Base-by-base conservation (phyloP, 2,329 filamentous ascomycete species). In the Elsinoe batatas region DNA sequence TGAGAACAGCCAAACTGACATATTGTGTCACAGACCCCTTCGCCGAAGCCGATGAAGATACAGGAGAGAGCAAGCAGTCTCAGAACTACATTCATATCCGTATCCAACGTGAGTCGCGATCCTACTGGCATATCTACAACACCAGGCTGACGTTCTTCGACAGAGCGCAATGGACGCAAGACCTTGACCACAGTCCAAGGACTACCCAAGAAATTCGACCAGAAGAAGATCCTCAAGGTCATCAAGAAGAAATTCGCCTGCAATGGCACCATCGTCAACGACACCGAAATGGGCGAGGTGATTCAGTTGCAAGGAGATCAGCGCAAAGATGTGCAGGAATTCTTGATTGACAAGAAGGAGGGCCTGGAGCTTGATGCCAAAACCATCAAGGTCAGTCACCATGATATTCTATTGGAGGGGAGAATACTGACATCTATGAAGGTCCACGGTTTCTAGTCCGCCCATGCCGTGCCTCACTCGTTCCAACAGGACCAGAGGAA, bases 241-340 rank as follows among this genome's bases (percentile, higher is more conserved):
- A 95, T 97, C 81, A 97, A 97, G 85, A 97, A 97, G 84, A 93
- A 95, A 74, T 97, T 97, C 71, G 91, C 93, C 75, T 97, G 91
- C 88, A 97, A 98, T 96, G 93, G 93, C 82, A 97, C 91, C 77
- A 94, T 97, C 74, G 91, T 97, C 76, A 83, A 83, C 71, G 91
- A 97, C 76, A 82, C 81, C 67, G 90, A 95, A 77, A 95, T 96
- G 88, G 91, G 91, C 72, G 91, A 97, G 81, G 91, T 97, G 81
- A 96, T 98, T 72, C 93, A 98, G 81, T 87, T 98, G 71, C 93
- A 98, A 77, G 93, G 93, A 69, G 93, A 98, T 74, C 93, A 98
- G 81, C 91, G 93, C 77, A 95, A 95, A 78, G 90, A 95, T 83
- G 88, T 96, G 72, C 88, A 94, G 75, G 90, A 96, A 71, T 98